Conservation (phyloP, 2,329 filamentous ascomycete species). For the Hirsutella rhossiliensis region DNA sequence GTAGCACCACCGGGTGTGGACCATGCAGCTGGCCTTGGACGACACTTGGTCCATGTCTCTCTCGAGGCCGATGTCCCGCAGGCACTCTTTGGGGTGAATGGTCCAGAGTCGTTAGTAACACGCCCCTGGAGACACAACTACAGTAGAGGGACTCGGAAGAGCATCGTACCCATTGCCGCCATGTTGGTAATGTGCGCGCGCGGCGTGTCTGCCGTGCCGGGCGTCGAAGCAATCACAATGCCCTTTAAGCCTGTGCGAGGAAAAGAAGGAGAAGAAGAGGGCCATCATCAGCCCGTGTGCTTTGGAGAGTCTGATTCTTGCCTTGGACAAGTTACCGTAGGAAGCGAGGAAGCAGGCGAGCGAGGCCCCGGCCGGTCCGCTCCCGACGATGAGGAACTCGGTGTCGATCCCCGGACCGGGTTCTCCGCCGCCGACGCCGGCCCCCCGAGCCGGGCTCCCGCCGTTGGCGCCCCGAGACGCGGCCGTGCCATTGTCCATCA, state of each 20-base stretch:
- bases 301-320: too few relatives aligned
- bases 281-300: neutral
- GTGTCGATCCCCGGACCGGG: slow-evolving; percentile 14
- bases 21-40: slow-evolving; percentile 27
- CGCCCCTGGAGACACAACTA: neutral
- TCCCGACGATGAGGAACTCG: slow-evolving; percentile 36
- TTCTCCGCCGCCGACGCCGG: neutral
- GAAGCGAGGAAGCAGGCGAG: slow-evolving; percentile 39
- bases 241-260: slow-evolving; percentile 32
- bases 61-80: slow-evolving; percentile 39
- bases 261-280: neutral
- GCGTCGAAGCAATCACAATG: slow-evolving; percentile 36
- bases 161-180: slow-evolving; percentile 30
- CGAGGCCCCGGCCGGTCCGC: slow-evolving; percentile 41
- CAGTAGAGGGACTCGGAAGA: neutral
- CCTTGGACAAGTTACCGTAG: slow-evolving; percentile 32
- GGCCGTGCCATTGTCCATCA: neutral
- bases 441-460: neutral
- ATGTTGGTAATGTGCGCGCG: slow-evolving; percentile 50
- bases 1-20: slow-evolving; percentile 38
- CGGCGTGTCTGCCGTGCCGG: slow-evolving; percentile 42
- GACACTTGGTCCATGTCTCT: slow-evolving; percentile 23
- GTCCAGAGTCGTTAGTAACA: neutral
- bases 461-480: neutral
- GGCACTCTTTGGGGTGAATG: slow-evolving; percentile 26